These are phyloP conservation scores for Aethionema arabicum DNA, from an alignment of 345 rosid species.

Conservation along the genomic window DNA sequence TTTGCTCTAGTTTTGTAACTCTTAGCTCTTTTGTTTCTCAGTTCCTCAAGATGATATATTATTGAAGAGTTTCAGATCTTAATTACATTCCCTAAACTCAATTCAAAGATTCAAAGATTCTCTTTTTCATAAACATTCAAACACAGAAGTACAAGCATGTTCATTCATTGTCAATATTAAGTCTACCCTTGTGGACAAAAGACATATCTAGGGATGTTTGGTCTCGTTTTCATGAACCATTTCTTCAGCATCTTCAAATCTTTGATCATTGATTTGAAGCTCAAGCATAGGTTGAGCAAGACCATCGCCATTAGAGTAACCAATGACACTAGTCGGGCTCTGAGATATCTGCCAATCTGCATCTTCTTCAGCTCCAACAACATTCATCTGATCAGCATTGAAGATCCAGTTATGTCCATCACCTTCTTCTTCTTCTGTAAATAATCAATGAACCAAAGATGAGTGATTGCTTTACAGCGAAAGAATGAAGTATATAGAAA, in stretches of 20 bases:
- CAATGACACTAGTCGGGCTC: conserved; percentile 61
- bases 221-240: conserved; percentile 50
- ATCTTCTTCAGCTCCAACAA: conserved; percentile 49
- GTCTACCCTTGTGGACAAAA: neutral
- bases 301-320: conserved; percentile 79
- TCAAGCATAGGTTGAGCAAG: conserved; percentile 65
- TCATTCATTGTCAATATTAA: too few relatives aligned
- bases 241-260: conserved; percentile 97
- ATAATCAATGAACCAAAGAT: conserved; percentile 5
- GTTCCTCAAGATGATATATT: conserved; percentile 7
- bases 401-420: conserved; percentile 68
- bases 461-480: too few relatives aligned
- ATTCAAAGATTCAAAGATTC: too few relatives aligned
- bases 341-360: conserved; percentile 50
- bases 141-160: too few relatives aligned
- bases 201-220: conserved; percentile 20
- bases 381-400: conserved; percentile 73
- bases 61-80: neutral
- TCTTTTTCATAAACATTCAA: too few relatives aligned
- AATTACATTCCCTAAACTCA: neutral
- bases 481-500: too few relatives aligned
- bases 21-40: neutral
- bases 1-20: conserved; percentile 20
- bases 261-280: conserved; percentile 81
- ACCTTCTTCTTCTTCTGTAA: conserved; percentile 47